Conservation (phyloP, 2,329 filamentous ascomycete species). For the Emmonsia crescens region DNA sequence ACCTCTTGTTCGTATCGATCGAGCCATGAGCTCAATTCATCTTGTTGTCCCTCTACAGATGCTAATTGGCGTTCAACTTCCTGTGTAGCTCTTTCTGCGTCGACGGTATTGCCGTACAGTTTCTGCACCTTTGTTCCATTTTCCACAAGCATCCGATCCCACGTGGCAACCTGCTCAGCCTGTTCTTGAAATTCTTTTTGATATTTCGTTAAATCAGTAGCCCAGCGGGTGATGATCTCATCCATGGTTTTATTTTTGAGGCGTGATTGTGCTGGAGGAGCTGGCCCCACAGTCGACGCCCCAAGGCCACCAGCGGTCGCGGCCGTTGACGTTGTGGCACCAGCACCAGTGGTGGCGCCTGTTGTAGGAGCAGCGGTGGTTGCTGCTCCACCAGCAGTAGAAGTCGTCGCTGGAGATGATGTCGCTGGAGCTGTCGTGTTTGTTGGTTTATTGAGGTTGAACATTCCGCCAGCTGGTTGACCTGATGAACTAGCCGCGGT, state of each 20-base stretch:
- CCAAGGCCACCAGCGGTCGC: slow-evolving; percentile 38
- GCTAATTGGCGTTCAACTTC: slow-evolving; percentile 89
- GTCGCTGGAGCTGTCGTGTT: slow-evolving; percentile 15
- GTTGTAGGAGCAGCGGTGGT: slow-evolving; percentile 26
- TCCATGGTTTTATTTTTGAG: slow-evolving; percentile 99
- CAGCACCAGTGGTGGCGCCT: slow-evolving; percentile 18
- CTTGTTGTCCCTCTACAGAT: slow-evolving; percentile 82
- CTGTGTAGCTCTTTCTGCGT: slow-evolving; percentile 82
- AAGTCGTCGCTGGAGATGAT: slow-evolving; percentile 16
- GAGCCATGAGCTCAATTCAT: slow-evolving; percentile 77
- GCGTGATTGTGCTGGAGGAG: slow-evolving; percentile 69
- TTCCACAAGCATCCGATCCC: slow-evolving; percentile 86
- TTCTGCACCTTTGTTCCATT: slow-evolving; percentile 94
- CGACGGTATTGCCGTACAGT: slow-evolving; percentile 81
- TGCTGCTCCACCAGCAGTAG: slow-evolving; percentile 16
- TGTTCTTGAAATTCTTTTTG: slow-evolving; percentile 94
- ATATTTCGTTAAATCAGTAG: slow-evolving; percentile 86
- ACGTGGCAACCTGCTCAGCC: slow-evolving; percentile 72
- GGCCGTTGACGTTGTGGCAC: slow-evolving; percentile 22
- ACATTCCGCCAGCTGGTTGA: slow-evolving; percentile 12
- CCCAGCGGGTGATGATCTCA: slow-evolving; percentile 95
- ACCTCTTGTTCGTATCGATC: slow-evolving; percentile 88
- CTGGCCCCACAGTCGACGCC: slow-evolving; percentile 67
- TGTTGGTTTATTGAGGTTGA: slow-evolving; percentile 21
- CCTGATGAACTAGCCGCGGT: slow-evolving; percentile 19